phyloP scores from a whole-genome alignment of 2,329 filamentous ascomycete species.

The Alternaria consortialis region DNA sequence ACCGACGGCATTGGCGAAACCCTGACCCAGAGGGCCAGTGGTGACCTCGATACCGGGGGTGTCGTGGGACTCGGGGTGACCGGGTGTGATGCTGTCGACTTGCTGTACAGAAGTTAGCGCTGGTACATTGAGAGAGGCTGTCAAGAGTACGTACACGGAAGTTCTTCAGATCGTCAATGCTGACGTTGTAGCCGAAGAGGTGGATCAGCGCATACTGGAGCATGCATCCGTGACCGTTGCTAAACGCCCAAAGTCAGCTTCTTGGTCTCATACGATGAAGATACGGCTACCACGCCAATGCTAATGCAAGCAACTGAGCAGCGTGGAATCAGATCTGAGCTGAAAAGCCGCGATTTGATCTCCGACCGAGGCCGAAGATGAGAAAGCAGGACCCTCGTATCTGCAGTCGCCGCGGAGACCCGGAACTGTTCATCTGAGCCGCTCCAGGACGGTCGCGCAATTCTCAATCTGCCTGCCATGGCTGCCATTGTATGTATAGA shows the following conservation, averaged over 20 bases:
- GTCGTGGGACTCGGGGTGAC: constrained; percentile 96
- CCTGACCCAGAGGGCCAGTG: constrained; percentile 96
- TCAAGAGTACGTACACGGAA: constrained; percentile 82
- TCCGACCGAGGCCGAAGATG: neutral
- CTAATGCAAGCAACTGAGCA: neutral
- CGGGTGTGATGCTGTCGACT: constrained; percentile 85
- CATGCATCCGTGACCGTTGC: constrained; percentile 99
- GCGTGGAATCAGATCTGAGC: neutral
- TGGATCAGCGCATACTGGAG: constrained; percentile 98
- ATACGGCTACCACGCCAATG: neutral
- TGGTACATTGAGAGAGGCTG: constrained; percentile 57
- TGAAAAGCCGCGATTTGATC: neutral
- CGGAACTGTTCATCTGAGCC: constrained; percentile 10
- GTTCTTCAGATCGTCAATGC: constrained; percentile 89
- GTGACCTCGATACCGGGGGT: constrained; percentile 98
- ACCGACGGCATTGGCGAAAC: constrained; percentile 96
- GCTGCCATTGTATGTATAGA: constrained; percentile 1
- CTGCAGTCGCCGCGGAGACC: constrained; percentile 30
- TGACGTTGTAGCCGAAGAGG: constrained; percentile 88
- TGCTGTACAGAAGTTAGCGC: constrained; percentile 55
- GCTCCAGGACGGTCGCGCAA: constrained; percentile 9
- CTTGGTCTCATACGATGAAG: neutral
- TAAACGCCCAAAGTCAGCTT: constrained; percentile 52
- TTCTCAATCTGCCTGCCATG: neutral
- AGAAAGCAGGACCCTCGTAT: constrained; percentile 12